phyloP scores from a whole-genome alignment of 345 rosid genomes.

The Cardamine chenopodiifolia region DNA sequence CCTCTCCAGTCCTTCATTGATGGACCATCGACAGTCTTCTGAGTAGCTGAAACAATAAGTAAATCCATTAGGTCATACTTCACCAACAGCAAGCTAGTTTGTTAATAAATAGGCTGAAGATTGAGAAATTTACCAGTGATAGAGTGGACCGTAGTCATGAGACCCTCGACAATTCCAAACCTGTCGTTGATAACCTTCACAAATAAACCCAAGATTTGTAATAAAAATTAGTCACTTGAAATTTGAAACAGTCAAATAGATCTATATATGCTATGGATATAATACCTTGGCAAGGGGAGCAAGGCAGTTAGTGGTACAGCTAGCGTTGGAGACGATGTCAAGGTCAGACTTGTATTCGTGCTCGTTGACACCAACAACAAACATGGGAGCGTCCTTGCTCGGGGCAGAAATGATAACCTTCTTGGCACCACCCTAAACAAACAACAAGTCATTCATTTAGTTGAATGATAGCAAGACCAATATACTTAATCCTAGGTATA shows the following conservation, averaged over 20 bases:
- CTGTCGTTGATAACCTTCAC: conserved; percentile 75
- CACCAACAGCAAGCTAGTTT: background rate
- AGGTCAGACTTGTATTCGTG: conserved; percentile 81
- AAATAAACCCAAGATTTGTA: background rate
- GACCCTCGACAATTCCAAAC: conserved; percentile 94
- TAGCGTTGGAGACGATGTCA: conserved; percentile 83
- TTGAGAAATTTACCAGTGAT: conserved; percentile 60
- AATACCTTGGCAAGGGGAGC: conserved; percentile 92
- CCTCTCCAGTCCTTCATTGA: conserved; percentile 96
- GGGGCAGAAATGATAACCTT: conserved; percentile 92
- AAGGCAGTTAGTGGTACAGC: conserved; percentile 97
- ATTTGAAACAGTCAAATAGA: background rate
- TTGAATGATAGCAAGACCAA: background rate
- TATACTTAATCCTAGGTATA: background rate
- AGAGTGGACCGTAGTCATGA: conserved; percentile 93
- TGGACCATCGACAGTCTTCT: conserved; percentile 98
- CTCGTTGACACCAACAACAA: conserved; percentile 92
- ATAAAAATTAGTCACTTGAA: background rate
- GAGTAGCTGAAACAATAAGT: conserved; percentile 55
- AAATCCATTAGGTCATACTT: background rate
- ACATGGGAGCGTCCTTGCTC: conserved; percentile 97
- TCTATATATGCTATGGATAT: background rate
- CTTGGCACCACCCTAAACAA: conserved; percentile 88
- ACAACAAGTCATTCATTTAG: conserved; percentile 9
- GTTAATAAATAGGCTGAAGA: background rate